Evolutionary conservation across 2,329 filamentous ascomycete species (phyloP).

Genomic region (Fusarium xyrophilum): DNA sequence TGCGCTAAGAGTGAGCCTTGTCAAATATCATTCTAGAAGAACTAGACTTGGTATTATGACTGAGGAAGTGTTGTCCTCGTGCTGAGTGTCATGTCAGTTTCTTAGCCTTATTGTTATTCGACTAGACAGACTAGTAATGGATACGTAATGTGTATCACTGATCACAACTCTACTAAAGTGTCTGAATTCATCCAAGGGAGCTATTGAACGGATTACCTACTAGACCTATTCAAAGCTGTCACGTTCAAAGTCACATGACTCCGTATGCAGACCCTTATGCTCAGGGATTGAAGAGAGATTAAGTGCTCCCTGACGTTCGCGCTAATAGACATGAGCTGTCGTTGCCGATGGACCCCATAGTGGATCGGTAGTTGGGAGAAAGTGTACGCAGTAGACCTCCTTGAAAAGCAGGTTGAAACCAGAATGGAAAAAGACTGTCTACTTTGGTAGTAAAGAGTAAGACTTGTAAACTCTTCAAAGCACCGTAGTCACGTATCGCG

Average conservation of each 20-base stretch:
- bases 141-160: background rate
- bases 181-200: background rate
- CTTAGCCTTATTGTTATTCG: background rate
- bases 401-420: background rate
- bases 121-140: background rate
- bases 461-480: background rate
- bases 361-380: constrained; percentile 26
- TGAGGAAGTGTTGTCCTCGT: background rate
- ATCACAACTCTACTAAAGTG: background rate
- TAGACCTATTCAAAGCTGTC: background rate
- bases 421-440: background rate
- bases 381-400: constrained; percentile 1
- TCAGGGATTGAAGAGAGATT: constrained; percentile 18
- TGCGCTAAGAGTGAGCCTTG: constrained; percentile 20
- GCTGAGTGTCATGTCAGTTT: background rate
- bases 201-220: background rate
- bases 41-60: constrained; percentile 1
- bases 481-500: background rate
- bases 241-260: constrained; percentile 23
- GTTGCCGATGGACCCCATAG: constrained; percentile 1
- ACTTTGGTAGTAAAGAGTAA: background rate
- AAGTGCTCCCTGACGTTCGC: constrained; percentile 20
- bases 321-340: constrained; percentile 17
- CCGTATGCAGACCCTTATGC: background rate
- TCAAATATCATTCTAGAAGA: constrained; percentile 22